These are phyloP conservation scores for Tinospora cordifolia DNA, from an alignment of 164 flowering plant species.

Conservation along the genomic window DNA sequence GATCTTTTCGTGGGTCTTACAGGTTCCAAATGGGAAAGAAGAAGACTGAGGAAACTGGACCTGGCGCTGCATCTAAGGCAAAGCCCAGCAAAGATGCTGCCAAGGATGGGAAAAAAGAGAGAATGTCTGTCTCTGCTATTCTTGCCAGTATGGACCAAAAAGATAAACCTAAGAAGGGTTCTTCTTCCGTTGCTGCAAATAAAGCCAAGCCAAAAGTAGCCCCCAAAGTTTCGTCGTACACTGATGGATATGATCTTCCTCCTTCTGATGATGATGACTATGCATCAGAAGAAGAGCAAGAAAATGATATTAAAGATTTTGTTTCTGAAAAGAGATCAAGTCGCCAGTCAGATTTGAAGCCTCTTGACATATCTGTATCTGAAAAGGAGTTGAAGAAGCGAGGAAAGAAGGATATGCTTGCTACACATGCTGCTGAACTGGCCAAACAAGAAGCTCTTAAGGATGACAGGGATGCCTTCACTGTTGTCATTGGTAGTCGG, in stretches of 20 bases:
- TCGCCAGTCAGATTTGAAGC: background rate
- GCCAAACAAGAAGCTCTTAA: constrained; percentile 1
- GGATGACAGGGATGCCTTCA: constrained; percentile 10
- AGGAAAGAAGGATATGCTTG: background rate
- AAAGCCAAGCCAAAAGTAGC: background rate
- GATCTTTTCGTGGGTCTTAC: background rate
- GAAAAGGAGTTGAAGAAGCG: constrained; percentile 6
- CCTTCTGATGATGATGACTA: constrained; percentile 7
- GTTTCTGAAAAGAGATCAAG: background rate
- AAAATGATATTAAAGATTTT: background rate
- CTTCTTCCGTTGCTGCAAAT: background rate
- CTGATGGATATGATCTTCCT: constrained; percentile 8
- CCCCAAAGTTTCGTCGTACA: constrained; percentile 1
- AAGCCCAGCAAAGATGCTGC: background rate
- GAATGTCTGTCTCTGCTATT: constrained; percentile 5
- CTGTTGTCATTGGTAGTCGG: constrained; percentile 11
- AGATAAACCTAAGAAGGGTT: constrained; percentile 9
- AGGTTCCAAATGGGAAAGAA: background rate
- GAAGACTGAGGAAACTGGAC: background rate
- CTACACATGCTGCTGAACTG: constrained; percentile 3
- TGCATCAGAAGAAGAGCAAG: constrained; percentile 4
- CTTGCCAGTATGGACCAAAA: constrained; percentile 14
- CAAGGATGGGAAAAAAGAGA: constrained; percentile 9
- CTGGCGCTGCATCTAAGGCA: background rate
- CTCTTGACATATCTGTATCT: background rate